phyloP scores from a whole-genome alignment of 192 early-diverging fungal genomes.

The Podila epicladia region DNA sequence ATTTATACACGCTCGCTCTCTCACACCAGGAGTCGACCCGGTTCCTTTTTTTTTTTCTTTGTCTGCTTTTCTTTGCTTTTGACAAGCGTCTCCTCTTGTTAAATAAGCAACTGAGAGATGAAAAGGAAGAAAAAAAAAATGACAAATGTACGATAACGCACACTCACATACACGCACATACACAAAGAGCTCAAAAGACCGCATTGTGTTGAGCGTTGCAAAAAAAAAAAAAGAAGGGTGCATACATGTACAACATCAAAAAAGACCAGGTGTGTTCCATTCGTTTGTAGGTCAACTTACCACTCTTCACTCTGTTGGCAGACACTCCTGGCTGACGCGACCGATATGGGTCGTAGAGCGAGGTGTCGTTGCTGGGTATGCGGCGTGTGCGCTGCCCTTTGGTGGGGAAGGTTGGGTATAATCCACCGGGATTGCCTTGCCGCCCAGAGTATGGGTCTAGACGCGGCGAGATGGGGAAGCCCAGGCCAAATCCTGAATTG shows the following conservation, averaged over 20 bases:
- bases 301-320: slow-evolving; percentile 42
- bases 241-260: not conserved
- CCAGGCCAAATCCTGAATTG: slow-evolving; percentile 2
- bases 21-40: too few species aligned
- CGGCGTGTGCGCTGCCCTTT: slow-evolving; percentile 30
- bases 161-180: not conserved
- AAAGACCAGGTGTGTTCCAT: not conserved
- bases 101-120: not conserved
- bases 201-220: too few species aligned
- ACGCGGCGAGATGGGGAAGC: slow-evolving; percentile 16
- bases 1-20: too few species aligned
- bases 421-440: not conserved
- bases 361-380: slow-evolving; percentile 32
- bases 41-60: not conserved
- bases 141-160: not conserved
- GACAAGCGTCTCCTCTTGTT: not conserved
- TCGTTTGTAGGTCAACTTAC: slow-evolving; percentile 12
- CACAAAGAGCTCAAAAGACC: not conserved
- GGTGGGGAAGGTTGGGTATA: slow-evolving; percentile 7
- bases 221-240: not conserved
- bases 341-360: slow-evolving; percentile 43
- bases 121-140: not conserved
- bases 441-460: slow-evolving; percentile 13
- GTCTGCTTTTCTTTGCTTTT: not conserved
- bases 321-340: slow-evolving; percentile 38